Evolutionary conservation across 306 rosid species (phyloP), one percentile per base, ranked within the genome.

Genomic region (Coriaria nepalensis): DNA sequence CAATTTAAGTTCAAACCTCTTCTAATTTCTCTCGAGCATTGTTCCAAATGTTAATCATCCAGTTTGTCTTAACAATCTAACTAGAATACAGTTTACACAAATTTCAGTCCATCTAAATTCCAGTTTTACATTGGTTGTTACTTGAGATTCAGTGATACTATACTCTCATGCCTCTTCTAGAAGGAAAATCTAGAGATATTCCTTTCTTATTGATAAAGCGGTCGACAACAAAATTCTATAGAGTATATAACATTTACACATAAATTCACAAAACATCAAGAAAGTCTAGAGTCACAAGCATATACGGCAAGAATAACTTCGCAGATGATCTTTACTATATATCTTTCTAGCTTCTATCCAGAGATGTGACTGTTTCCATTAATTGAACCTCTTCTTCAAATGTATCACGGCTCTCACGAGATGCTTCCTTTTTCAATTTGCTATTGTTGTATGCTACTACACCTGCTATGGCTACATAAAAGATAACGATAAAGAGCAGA

Each of bases 401-500:
- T 50, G 57, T 77, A 46, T 41, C 10, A 47, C 66, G n/a, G 35
- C 67, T 57, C 47, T 55, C 71, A 55, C 60, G 60, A 13, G 92
- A 61, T 49, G 75, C 73, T 77, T 90, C 98, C 55, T 71, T 81
- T 65, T 69, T 90, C 47, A 90, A 69, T 73, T 90, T 90, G 71
- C 50, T 59, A 69, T 90, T 90, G 53, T 90, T 90, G 65, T 90
- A 90, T 63, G 98, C 94, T 45, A 86, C 98, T 49, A 90, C 97
- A 40, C 98, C 98, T 12, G 79, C 85, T 68, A 90, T 90, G 61
- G 98, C 98, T 85, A 92, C 53, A 73, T 43, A 53, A 62, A 42
- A 20, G 29, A 45, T 40, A 37, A 20, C 29, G 29, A 3, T 20
- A 20, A 20, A 20, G 56, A 13, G 56, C 9, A 70, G 5, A 59